Percentiles rank a stretch among this genome's conserved stretches.
phyloP scores from a whole-genome alignment of 768 basidiomycete species.

The Dacryopinax primogenitus region DNA sequence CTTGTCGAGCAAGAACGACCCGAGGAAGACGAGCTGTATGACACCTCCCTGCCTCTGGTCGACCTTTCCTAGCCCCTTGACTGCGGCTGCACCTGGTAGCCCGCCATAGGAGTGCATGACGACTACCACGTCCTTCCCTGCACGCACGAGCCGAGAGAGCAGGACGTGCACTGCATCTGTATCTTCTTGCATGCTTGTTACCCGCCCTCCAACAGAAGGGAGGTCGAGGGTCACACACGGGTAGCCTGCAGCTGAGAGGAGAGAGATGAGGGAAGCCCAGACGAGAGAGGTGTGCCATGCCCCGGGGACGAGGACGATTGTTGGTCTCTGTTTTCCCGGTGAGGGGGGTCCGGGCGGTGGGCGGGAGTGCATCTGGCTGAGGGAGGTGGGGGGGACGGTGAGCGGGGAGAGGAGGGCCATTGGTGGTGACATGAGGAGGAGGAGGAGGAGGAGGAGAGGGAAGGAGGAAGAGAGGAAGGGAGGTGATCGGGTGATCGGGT shows the following conservation, averaged over 20 bases:
- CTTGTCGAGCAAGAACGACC: neutral
- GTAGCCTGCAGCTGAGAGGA: neutral
- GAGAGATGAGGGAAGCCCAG: neutral
- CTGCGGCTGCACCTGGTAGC: neutral
- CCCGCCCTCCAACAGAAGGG: neutral
- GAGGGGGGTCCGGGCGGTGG: neutral
- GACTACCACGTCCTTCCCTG: neutral
- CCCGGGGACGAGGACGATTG: conserved; percentile 1
- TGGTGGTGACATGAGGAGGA: no score
- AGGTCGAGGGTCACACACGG: neutral
- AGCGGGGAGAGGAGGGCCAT: no score
- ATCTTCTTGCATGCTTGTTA: neutral
- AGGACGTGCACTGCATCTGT: neutral
- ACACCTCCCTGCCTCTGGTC: neutral
- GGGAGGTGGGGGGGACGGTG: no score
- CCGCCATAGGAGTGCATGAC: conserved; percentile 9
- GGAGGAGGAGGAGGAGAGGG: no score
- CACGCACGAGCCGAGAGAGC: neutral
- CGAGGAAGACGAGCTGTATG: neutral
- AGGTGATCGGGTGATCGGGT: no score
- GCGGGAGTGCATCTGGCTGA: no score
- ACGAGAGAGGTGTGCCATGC: neutral
- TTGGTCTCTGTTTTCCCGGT: neutral
- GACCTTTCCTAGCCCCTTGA: neutral
- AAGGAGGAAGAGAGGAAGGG: no score